phyloP scores from a whole-genome alignment of 2,329 filamentous ascomycete genomes.

The Curvularia hawaiiensis region DNA sequence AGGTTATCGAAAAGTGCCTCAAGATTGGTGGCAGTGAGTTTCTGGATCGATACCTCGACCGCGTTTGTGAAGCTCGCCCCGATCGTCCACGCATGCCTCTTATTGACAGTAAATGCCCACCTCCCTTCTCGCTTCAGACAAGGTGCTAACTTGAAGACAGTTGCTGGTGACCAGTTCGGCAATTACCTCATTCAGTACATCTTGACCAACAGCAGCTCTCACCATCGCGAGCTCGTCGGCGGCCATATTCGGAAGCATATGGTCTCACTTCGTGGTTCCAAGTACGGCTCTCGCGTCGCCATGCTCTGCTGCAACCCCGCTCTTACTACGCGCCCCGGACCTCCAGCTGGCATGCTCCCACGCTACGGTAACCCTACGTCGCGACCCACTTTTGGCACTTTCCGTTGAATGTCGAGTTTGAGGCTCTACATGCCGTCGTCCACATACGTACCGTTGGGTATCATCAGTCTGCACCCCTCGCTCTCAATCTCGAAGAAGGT shows the following conservation, averaged over 20 bases:
- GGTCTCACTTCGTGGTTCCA: conserved; percentile 97
- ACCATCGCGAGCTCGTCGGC: conserved; percentile 92
- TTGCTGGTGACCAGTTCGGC: conserved; percentile 97
- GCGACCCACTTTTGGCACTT: conserved; percentile 37
- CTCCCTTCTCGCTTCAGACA: not conserved
- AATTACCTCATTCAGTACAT: conserved; percentile 99
- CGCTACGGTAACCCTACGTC: conserved; percentile 40
- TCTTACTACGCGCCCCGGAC: conserved; percentile 84
- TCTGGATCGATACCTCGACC: conserved; percentile 87
- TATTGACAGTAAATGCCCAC: conserved; percentile 75
- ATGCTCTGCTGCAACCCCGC: conserved; percentile 99
- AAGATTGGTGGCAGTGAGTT: conserved; percentile 95
- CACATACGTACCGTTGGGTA: conserved; percentile 38
- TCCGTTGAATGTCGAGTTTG: conserved; percentile 29
- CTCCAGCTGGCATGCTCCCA: conserved; percentile 66
- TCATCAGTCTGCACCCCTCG: conserved; percentile 34
- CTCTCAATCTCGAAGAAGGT: conserved; percentile 42
- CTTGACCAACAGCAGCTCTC: conserved; percentile 81
- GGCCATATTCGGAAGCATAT: conserved; percentile 97
- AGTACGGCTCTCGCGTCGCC: conserved; percentile 96
- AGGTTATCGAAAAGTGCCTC: conserved; percentile 98
- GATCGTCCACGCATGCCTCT: conserved; percentile 95
- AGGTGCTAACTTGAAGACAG: conserved; percentile 43
- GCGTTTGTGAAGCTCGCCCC: conserved; percentile 87
- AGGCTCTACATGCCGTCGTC: conserved; percentile 21